Evolutionary conservation across 371 early-diverging fungal species (phyloP).

Genomic region (Scutellospora calospora): DNA sequence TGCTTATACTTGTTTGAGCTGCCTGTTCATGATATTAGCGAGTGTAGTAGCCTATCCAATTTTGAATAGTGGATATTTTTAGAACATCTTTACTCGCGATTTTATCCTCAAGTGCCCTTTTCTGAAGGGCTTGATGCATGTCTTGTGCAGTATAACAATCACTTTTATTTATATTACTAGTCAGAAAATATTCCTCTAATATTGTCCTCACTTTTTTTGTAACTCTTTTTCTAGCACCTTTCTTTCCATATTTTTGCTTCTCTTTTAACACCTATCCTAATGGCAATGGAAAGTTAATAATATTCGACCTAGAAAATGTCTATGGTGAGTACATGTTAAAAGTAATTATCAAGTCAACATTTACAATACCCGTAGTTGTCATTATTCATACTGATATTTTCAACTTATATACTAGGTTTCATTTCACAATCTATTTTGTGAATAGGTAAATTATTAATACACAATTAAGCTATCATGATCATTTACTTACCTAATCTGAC

Average conservation of each 20-base stretch:
- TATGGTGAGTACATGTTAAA: too few species aligned
- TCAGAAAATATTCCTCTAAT: neutral
- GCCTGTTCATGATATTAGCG: neutral
- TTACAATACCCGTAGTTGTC: neutral
- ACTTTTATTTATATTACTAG: neutral
- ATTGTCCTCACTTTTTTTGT: neutral
- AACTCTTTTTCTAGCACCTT: neutral
- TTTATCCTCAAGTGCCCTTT: neutral
- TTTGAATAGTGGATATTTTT: conserved; percentile 6
- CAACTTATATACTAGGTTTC: neutral
- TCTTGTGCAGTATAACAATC: neutral
- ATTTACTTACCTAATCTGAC: too few species aligned
- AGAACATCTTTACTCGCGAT: neutral
- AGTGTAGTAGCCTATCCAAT: neutral
- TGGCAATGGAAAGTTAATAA: too few species aligned
- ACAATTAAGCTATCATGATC: neutral
- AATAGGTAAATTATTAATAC: neutral
- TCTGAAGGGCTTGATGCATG: neutral
- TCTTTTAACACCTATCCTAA: neutral
- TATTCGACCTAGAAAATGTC: too few species aligned
- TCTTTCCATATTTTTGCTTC: conserved; percentile 17
- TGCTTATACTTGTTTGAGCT: too few species aligned
- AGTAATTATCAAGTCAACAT: neutral
- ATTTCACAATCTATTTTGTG: neutral
- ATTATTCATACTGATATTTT: neutral